Evolutionary conservation across 345 rosid genomes (phyloP), one percentile per base, ranked within the genome.

Genomic region (Limnanthes douglasii): DNA sequence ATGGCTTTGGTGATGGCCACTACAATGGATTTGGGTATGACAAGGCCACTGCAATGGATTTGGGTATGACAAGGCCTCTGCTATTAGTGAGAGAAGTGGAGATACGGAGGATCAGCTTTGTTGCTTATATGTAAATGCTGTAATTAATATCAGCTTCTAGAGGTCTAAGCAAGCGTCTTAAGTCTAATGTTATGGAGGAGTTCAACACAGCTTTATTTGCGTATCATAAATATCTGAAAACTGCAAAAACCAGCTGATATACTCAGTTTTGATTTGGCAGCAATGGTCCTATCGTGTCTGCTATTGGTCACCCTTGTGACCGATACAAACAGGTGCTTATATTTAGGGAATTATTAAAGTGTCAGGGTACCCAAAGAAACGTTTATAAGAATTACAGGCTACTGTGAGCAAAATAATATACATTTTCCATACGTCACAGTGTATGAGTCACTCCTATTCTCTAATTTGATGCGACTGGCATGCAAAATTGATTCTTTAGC

Each of bases 231-330:
- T 82, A 82, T 53, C 59, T 86, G 72, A 67, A 67, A 57, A 61
- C 88, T 57, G 60, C 94, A 86, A 94, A 86, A 78, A 56, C 86
- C 97, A 32, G 64, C 75, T 45, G 23, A 59, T 54, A 61, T 62
- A 34, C 88, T 86, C 24, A 66, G 70, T 29, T 53, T 65, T 50
- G 97, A 93, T 16, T 40, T 78, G 38, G 58, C 49, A 29, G 70
- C 78, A 32, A 59, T 86, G 85, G 46, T 71, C 57, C 21, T 86
- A 39, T 75, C 97, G 22, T 66, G 75, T 53, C 7, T 71, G 39
- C 38, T 75, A 37, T 51, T 75, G 26, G 54, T 35, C 41, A 39
- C 62, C 52, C 60, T 70, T n/a, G n/a, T n/a, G n/a, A n/a, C n/a
- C n/a, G n/a, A n/a, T n/a, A n/a, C n/a, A n/a, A n/a, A n/a, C n/a